Conservation (phyloP, 139 green algal species). For the Chlamydomonas sp. region DNA sequence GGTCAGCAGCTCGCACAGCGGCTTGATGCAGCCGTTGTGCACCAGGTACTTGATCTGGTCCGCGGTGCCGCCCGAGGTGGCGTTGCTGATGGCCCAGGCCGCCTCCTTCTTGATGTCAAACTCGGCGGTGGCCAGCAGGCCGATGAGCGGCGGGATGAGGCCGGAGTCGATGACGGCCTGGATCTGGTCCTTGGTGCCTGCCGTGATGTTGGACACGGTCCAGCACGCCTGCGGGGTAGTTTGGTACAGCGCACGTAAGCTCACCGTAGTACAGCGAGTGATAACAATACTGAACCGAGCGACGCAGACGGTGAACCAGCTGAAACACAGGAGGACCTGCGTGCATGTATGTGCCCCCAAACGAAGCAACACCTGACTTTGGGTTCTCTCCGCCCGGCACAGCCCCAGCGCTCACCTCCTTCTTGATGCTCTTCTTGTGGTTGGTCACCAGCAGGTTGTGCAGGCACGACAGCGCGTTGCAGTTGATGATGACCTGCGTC, state of each 20-base stretch:
- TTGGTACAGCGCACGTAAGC: background rate
- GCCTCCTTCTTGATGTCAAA: slow-evolving; percentile 99
- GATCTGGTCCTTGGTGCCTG: slow-evolving; percentile 98
- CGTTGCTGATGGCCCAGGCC: slow-evolving; percentile 99
- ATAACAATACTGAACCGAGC: background rate
- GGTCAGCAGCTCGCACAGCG: slow-evolving; percentile 96
- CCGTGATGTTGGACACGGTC: slow-evolving; percentile 99
- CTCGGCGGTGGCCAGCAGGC: slow-evolving; percentile 91
- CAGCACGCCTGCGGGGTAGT: slow-evolving; percentile 84
- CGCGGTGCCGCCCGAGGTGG: slow-evolving; percentile 91
- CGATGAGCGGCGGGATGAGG: slow-evolving; percentile 92
- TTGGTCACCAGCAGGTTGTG: slow-evolving; percentile 90
- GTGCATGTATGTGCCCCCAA: too few relatives aligned
- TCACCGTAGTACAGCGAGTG: too few relatives aligned
- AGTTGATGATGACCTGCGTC: slow-evolving; percentile 99
- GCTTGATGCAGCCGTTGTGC: slow-evolving; percentile 88
- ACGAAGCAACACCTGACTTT: background rate
- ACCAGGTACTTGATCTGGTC: slow-evolving; percentile 93
- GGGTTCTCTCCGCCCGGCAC: too few relatives aligned
- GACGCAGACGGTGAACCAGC: background rate
- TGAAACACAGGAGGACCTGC: background rate
- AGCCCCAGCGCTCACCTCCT: slow-evolving; percentile 71
- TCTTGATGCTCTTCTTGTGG: slow-evolving; percentile 99
- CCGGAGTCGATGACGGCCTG: slow-evolving; percentile 91
- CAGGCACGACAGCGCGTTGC: slow-evolving; percentile 93